Base-by-base conservation (phyloP, 371 early-diverging fungal genomes). In the Apophysomyces sp. region DNA sequence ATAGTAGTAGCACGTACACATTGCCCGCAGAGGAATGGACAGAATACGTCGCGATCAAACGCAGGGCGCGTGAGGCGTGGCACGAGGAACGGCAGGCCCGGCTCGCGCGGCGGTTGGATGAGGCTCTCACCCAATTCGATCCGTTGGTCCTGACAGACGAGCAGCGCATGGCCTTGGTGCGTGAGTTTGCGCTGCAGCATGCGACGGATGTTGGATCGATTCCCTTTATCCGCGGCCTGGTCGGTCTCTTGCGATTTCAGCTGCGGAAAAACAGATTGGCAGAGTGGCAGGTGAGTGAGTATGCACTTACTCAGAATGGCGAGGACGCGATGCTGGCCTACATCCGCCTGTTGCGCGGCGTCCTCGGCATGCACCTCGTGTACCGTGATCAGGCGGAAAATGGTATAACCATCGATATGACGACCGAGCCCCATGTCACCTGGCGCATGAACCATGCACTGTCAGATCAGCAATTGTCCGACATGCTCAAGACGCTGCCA, bases 211-310 rank as follows among this genome's bases (percentile, higher is more conserved):
- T 62, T 4, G 71, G 72, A 0, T 44, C 67, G 0, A 61, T 69
- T 4, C 73, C 76, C 0, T 62, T 76, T 16, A 13, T 70, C 7
- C 37, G 62, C 13, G 66, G 66, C 1, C 30, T 76, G 3, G 63
- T 58, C 5, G 73, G 73, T 0, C 57, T 65, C n/a, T 30, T 72
- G 3, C 60, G 26, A 24, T 69, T 29, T 36, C 76, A 76, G 39
- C 37, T 67, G 13, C 41, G 52, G 16, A 66, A 72, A 15, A 5
- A 55, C 11, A 4, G 13, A 13, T 34, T 72, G n/a, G 66, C 54
- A 0, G 70, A 72, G 26, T 76, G 76, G 76, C 44, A 31, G 4
- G 51, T 72, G 52, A 56, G 32, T 26, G 70, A 69, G 40, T 66
- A 62, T 31, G 53, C 61, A 1, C 30, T 76, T 11, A 76, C 71